A percentile compares a stretch with the other conserved stretches of the same genome.
phyloP scores from a whole-genome alignment of 352 stramenopile genomes.

The Phytopythium chamaehyphon region DNA sequence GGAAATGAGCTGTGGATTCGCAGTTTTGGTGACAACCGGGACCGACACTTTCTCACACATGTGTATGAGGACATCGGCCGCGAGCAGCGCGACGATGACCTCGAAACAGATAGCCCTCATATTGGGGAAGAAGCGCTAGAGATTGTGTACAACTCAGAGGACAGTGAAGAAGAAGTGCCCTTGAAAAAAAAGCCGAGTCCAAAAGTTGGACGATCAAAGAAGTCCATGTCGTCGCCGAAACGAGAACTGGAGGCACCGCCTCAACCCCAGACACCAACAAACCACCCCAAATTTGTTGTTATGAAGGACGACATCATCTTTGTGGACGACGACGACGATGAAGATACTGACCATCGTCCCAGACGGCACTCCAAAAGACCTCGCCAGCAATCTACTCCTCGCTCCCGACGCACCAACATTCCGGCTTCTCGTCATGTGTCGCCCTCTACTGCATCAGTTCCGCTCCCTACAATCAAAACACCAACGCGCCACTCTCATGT shows the following conservation, averaged over 20 bases:
- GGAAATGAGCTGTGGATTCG: slow-evolving; percentile 17
- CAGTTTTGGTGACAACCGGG: slow-evolving; percentile 27
- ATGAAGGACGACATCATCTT: slow-evolving; percentile 5
- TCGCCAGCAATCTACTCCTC: background rate
- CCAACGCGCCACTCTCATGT: no score
- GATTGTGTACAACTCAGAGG: slow-evolving; percentile 1
- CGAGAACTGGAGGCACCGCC: background rate
- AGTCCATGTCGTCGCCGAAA: background rate
- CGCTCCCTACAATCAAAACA: no score
- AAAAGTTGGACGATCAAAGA: background rate
- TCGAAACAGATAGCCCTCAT: background rate
- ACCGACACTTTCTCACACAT: slow-evolving; percentile 19
- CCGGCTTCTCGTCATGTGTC: no score
- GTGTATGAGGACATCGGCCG: slow-evolving; percentile 14
- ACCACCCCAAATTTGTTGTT: slow-evolving; percentile 1
- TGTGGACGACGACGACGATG: slow-evolving; percentile 1
- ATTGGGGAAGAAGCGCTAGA: slow-evolving; percentile 2
- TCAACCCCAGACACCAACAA: background rate
- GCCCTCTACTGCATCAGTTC: no score
- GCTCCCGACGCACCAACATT: background rate
- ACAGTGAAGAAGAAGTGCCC: background rate
- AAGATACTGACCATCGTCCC: background rate
- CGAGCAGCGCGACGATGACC: slow-evolving; percentile 1
- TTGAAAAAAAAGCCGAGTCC: background rate
- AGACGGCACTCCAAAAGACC: background rate